Evolutionary conservation across 73 alveolate genomes (phyloP).

Genomic region (Tetrahymena borealis): DNA sequence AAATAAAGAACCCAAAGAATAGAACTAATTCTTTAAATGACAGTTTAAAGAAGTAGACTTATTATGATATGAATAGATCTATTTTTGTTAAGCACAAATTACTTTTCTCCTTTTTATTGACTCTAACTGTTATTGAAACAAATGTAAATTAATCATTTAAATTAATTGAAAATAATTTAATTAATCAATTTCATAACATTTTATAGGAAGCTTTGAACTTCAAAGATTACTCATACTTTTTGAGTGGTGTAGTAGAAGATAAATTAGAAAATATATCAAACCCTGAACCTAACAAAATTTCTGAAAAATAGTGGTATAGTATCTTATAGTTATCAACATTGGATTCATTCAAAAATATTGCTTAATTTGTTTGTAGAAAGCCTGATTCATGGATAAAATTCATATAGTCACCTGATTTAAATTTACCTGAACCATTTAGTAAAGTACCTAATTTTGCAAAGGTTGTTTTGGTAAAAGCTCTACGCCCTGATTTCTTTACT

Average conservation of each 20-base stretch:
- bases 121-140: conserved; percentile 47
- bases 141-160: not conserved
- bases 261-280: conserved; percentile 70
- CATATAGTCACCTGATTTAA: not conserved
- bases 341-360: not conserved
- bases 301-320: conserved; percentile 84
- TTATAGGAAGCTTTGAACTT: conserved; percentile 42
- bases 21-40: conserved; percentile 63
- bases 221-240: conserved; percentile 69
- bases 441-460: conserved; percentile 59
- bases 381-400: conserved; percentile 13
- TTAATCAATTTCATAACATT: conserved; percentile 37
- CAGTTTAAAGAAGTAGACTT: conserved; percentile 50
- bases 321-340: conserved; percentile 73
- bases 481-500: conserved; percentile 79
- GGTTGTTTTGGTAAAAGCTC: conserved; percentile 67
- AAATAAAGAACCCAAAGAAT: conserved; percentile 58
- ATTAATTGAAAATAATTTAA: not conserved
- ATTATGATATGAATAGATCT: conserved; percentile 79
- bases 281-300: conserved; percentile 69
- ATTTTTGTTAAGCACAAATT: conserved; percentile 90
- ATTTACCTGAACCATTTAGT: conserved; percentile 58
- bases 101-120: conserved; percentile 74
- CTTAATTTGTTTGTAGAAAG: not conserved
- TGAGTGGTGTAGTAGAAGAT: conserved; percentile 88